Evolutionary conservation across 1,139 yeast species (phyloP).

Genomic region (Meyerozyma sp.): DNA sequence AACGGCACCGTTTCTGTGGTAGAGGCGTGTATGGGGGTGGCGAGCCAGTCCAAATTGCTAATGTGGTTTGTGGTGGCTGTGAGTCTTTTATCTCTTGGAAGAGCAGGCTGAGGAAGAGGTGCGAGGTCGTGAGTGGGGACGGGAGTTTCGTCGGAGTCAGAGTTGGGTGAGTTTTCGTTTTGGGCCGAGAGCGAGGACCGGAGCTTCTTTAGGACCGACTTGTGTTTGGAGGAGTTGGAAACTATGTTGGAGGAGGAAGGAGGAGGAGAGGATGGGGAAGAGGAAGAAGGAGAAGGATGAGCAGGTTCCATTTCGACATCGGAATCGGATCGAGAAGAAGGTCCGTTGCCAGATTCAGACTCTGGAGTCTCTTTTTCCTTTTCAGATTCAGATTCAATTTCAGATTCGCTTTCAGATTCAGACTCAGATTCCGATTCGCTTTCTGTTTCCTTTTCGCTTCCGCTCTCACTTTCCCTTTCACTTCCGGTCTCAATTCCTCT

Average conservation of each 20-base stretch:
- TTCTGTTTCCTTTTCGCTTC: slow-evolving; percentile 9
- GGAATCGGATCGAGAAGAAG: too few species aligned
- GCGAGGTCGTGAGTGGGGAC: slow-evolving; percentile 48
- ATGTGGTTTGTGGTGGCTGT: slow-evolving; percentile 34
- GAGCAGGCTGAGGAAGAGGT: slow-evolving; percentile 80
- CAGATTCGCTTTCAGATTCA: slow-evolving; percentile 2
- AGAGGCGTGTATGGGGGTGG: slow-evolving; percentile 53
- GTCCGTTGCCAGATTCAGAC: too few species aligned
- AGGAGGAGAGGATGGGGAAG: too few species aligned
- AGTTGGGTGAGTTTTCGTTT: slow-evolving; percentile 11
- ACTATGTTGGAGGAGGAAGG: background rate
- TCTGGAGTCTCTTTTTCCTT: too few species aligned
- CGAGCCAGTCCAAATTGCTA: slow-evolving; percentile 58
- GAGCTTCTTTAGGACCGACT: slow-evolving; percentile 37
- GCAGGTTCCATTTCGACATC: background rate
- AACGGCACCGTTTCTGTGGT: slow-evolving; percentile 42
- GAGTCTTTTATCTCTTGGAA: slow-evolving; percentile 47
- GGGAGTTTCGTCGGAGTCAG: slow-evolving; percentile 15
- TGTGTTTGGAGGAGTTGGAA: slow-evolving; percentile 18
- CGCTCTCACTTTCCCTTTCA: slow-evolving; percentile 10
- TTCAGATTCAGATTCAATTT: background rate
- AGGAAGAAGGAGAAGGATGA: too few species aligned
- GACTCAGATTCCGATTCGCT: slow-evolving; percentile 5
- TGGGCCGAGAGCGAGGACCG: slow-evolving; percentile 20
- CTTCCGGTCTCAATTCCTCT: slow-evolving; percentile 7